Evolutionary conservation across 176 grass and related monocot genomes (phyloP).

Genomic region (Thinopyrum elongatum): DNA sequence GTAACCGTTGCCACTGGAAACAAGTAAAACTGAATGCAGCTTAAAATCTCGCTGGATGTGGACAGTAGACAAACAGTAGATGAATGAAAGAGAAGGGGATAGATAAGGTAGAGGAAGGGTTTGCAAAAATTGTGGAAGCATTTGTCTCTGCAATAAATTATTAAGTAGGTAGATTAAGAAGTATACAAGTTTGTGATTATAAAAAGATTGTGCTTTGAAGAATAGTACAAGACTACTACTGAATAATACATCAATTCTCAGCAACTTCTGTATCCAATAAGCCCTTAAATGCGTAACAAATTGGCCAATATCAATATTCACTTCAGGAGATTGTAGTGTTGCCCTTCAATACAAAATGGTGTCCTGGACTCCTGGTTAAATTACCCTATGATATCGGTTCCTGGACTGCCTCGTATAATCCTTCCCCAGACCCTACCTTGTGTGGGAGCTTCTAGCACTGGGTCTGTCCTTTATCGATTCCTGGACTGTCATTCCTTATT

Average conservation of each 20-base stretch:
- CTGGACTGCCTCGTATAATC: too few species aligned
- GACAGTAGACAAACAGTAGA: background rate
- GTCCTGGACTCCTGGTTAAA: background rate
- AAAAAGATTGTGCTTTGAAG: background rate
- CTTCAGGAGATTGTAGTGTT: background rate
- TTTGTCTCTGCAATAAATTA: background rate
- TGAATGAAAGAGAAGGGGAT: background rate
- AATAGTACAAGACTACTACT: background rate
- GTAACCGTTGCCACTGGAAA: background rate
- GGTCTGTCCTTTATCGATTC: too few species aligned
- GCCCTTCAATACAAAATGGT: background rate
- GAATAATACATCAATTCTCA: background rate
- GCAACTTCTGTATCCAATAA: background rate
- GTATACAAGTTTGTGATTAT: background rate
- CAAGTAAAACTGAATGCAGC: background rate
- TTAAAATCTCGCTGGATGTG: background rate
- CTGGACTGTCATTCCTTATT: background rate
- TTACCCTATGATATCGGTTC: background rate
- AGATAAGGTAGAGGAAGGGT: background rate
- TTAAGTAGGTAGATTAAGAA: background rate
- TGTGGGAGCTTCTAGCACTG: too few species aligned
- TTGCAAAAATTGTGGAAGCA: background rate
- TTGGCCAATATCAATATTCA: background rate
- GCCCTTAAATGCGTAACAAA: background rate
- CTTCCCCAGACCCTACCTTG: too few species aligned